Conservation (phyloP, 176 grass and related monocot genomes). For the Themeda triandra region DNA sequence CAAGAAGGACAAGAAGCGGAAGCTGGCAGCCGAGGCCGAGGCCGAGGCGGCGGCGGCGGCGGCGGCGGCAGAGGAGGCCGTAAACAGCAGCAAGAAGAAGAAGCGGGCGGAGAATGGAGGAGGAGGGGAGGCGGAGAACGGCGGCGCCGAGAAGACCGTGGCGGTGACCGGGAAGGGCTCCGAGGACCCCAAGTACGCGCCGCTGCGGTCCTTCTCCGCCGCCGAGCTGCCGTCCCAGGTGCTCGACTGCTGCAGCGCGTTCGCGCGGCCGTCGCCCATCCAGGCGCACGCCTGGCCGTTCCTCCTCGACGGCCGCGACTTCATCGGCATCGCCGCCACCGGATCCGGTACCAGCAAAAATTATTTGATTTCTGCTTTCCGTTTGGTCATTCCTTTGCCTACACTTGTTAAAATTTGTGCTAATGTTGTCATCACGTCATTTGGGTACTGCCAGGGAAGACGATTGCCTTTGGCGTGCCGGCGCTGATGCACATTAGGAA, state of each 20-base stretch:
- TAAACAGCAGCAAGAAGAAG: slow-evolving; percentile 29
- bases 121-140: slow-evolving; percentile 16
- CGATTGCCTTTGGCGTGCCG: slow-evolving; percentile 91
- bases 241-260: slow-evolving; percentile 82
- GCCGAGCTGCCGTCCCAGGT: slow-evolving; percentile 62
- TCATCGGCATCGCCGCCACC: slow-evolving; percentile 94
- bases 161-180: slow-evolving; percentile 65
- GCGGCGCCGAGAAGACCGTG: slow-evolving; percentile 28
- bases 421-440: neutral
- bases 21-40: slow-evolving; percentile 32
- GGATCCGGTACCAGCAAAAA: slow-evolving; percentile 64
- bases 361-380: neutral
- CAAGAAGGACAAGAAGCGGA: slow-evolving; percentile 60
- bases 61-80: neutral
- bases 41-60: neutral
- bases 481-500: slow-evolving; percentile 82
- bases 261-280: slow-evolving; percentile 76
- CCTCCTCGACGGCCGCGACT: slow-evolving; percentile 76
- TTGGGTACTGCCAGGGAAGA: slow-evolving; percentile 61
- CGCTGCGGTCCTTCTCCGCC: slow-evolving; percentile 62
- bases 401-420: neutral
- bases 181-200: slow-evolving; percentile 59
- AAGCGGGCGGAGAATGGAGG: slow-evolving; percentile 8
- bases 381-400: neutral
- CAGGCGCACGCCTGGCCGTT: slow-evolving; percentile 88